Evolutionary conservation across 208 protist genomes (phyloP).

Genomic region (Tritrichomonas foetus): DNA sequence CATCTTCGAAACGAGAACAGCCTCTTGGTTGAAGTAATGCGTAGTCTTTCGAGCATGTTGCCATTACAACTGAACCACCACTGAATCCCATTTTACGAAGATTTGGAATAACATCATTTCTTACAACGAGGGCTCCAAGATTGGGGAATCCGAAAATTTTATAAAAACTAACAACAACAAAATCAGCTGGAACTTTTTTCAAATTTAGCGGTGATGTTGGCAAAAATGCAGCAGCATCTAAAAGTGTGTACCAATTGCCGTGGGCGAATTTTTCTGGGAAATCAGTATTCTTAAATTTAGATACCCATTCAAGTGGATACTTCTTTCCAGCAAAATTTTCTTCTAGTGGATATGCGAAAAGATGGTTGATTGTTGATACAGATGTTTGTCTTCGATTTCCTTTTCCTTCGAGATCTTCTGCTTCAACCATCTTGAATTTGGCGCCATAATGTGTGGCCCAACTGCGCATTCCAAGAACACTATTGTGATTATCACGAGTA

Average conservation of each 20-base stretch:
- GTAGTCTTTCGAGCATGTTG: neutral
- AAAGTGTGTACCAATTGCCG: neutral
- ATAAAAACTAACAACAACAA: conserved; percentile 45
- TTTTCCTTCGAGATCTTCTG: neutral
- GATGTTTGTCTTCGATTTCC: neutral
- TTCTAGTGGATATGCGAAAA: conserved; percentile 44
- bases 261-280: neutral
- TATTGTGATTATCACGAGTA: conserved; percentile 44
- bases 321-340: conserved; percentile 44
- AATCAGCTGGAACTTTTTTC: conserved; percentile 33
- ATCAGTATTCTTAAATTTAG: neutral
- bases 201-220: conserved; percentile 32
- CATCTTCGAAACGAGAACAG: conserved; percentile 43
- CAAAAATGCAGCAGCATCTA: conserved; percentile 40
- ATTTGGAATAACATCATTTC: conserved; percentile 25
- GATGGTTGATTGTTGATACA: neutral
- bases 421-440: neutral
- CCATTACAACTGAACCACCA: conserved; percentile 39
- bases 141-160: conserved; percentile 44
- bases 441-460: neutral
- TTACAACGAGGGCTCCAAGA: conserved; percentile 40
- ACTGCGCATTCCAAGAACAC: conserved; percentile 32
- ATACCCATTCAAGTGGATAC: neutral
- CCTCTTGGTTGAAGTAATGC: neutral
- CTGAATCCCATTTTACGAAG: conserved; percentile 24